phyloP scores from a whole-genome alignment of 2,329 filamentous ascomycete genomes.

The Domatiomyces globalis region DNA sequence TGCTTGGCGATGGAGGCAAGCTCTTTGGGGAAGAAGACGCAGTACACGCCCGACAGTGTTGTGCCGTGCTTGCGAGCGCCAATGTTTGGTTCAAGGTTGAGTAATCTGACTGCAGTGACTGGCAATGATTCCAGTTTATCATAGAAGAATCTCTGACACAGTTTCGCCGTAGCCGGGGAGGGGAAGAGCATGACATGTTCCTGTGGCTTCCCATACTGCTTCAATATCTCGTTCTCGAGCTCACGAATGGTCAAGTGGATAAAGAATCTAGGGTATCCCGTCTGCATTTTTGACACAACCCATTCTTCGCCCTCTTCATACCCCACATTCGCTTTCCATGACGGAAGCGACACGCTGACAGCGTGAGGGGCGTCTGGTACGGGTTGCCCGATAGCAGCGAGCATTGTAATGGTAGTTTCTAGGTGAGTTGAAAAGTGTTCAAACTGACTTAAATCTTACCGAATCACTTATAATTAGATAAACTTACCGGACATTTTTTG shows the following conservation, averaged over 20 bases:
- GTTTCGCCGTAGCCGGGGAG: slow-evolving; percentile 50
- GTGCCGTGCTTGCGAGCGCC: slow-evolving; percentile 34
- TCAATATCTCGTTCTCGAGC: slow-evolving; percentile 55
- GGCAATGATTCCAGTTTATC: slow-evolving; percentile 42
- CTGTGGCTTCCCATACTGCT: slow-evolving; percentile 43
- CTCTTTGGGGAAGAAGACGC: slow-evolving; percentile 56
- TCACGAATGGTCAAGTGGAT: slow-evolving; percentile 69
- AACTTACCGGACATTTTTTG: too few relatives aligned
- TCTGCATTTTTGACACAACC: slow-evolving; percentile 73
- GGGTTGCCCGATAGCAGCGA: slow-evolving; percentile 45
- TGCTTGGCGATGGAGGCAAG: slow-evolving; percentile 66
- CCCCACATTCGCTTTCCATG: slow-evolving; percentile 78
- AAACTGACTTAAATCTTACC: neutral
- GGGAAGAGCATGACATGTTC: slow-evolving; percentile 68
- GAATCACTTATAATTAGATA: neutral
- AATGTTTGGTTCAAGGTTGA: slow-evolving; percentile 51
- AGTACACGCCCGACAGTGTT: slow-evolving; percentile 49
- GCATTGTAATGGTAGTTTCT: slow-evolving; percentile 6
- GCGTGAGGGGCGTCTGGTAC: slow-evolving; percentile 75
- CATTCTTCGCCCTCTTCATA: slow-evolving; percentile 87
- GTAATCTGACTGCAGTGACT: slow-evolving; percentile 36
- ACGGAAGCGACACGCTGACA: slow-evolving; percentile 88
- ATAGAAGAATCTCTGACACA: slow-evolving; percentile 61
- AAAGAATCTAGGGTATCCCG: slow-evolving; percentile 91
- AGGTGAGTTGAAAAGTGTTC: neutral